Conservation (phyloP, 192 early-diverging fungal genomes). For the Rhizoclosmatium sp. region DNA sequence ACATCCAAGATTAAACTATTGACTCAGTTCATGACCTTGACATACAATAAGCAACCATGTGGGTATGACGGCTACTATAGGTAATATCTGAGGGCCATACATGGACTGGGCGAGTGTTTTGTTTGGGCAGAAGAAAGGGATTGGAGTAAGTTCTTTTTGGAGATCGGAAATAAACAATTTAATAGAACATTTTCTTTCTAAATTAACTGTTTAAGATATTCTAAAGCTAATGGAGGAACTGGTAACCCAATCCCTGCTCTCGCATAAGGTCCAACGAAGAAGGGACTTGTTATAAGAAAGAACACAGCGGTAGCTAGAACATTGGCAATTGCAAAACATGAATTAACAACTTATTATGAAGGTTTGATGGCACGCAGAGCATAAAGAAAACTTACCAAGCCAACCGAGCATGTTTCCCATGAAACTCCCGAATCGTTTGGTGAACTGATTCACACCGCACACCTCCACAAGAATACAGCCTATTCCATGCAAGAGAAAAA, state of each 20-base stretch:
- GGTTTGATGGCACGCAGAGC: neutral
- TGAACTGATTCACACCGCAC: too few relatives aligned
- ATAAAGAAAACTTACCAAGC: neutral
- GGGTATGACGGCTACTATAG: neutral
- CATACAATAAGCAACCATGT: neutral
- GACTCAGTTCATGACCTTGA: neutral
- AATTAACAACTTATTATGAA: too few relatives aligned
- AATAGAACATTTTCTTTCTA: neutral
- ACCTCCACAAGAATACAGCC: neutral
- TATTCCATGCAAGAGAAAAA: constrained; percentile 19
- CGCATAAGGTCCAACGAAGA: neutral
- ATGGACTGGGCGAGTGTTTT: neutral
- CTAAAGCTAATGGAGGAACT: neutral
- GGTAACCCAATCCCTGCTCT: neutral
- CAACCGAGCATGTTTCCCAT: neutral
- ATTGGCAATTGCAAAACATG: too few relatives aligned
- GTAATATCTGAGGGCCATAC: neutral
- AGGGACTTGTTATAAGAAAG: neutral
- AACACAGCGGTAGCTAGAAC: neutral
- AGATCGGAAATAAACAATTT: neutral
- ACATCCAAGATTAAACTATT: neutral
- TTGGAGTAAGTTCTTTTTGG: neutral
- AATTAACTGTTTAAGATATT: neutral
- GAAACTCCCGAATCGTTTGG: neutral
- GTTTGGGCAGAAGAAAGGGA: neutral